phyloP scores from a whole-genome alignment of 345 rosid species.

The Brassica nigra region DNA sequence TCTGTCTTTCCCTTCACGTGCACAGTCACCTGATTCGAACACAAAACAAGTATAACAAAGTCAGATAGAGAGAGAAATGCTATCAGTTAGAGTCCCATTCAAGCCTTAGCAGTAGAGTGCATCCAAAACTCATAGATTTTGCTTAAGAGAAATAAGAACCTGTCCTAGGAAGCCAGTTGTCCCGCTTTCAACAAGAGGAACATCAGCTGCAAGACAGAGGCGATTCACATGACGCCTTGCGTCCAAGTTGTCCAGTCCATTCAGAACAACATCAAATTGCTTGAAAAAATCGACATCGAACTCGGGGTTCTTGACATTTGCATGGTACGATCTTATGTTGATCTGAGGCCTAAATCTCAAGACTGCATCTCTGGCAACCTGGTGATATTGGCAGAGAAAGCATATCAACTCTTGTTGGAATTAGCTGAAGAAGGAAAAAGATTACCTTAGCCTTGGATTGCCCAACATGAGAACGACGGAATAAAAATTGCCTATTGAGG shows the following conservation, averaged over 20 bases:
- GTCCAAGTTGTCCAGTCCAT: conserved; percentile 96
- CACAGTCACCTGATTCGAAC: conserved; percentile 70
- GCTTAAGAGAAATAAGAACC: conserved; percentile 44
- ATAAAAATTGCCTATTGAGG: conserved; percentile 92
- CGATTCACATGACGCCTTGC: conserved; percentile 98
- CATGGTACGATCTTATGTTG: conserved; percentile 82
- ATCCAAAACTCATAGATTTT: neutral
- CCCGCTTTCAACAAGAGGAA: conserved; percentile 98
- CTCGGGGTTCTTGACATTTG: conserved; percentile 78
- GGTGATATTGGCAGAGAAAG: conserved; percentile 28
- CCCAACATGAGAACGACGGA: conserved; percentile 93
- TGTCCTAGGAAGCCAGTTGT: conserved; percentile 99
- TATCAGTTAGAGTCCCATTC: neutral
- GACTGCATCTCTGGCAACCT: conserved; percentile 98
- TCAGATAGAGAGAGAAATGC: conserved; percentile 16
- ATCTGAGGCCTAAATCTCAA: conserved; percentile 89
- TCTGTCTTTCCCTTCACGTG: conserved; percentile 93
- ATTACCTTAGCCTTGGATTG: conserved; percentile 94
- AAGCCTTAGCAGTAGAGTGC: neutral
- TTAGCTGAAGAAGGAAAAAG: neutral
- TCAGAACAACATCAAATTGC: conserved; percentile 90
- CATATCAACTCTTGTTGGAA: conserved; percentile 3
- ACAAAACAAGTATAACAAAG: conserved; percentile 20
- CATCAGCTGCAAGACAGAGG: conserved; percentile 92
- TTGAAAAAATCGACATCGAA: conserved; percentile 92